Base-by-base conservation (phyloP, 2,329 filamentous ascomycete genomes). In the Calonectria honghensis region DNA sequence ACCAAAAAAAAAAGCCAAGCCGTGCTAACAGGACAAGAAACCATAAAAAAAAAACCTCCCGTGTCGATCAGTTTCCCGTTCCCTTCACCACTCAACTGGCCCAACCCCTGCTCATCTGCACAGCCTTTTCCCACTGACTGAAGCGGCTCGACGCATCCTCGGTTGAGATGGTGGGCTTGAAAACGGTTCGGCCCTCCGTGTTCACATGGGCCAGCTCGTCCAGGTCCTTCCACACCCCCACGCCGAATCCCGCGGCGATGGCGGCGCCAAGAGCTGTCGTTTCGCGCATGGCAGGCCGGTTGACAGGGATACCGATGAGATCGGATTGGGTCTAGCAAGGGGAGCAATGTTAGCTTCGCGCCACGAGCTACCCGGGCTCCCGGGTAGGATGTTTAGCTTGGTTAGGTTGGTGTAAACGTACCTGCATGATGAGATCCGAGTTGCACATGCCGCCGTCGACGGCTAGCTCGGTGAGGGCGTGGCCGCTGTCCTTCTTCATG, bases 371-470 rank as follows among this genome's bases (percentile, higher is more conserved):
- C 41, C 41, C 32, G 32, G 41, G 20, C 6, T 9, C 1, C 18
- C 41, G 18, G 41, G 41, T 48, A 48, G 41, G 7, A 48, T 24
- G 20, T 48, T 48, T 20, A 45, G 18, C 9, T 10, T 1, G 18
- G 6, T 20, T 35, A 48, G 16, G 50, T 32, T 32, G 4, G 9
- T 32, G 9, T 5, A 32, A 73, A 83, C 83, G 68, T 79, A 84
- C 83, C 90, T 91, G 94, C 94, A 96, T 96, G 85, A 93, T 94
- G 71, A 96, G 89, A 82, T 94, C 92, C 13, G 93, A 94, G 82
- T 95, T 95, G 82, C 91, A 94, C 94, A 96, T 95, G 81, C 94
- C 94, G 74, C 94, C 94, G 81, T 96, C 94, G n/a, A 96, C 94
- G 45, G 93, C 92, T n/a, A 96, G 88, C 83, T 94, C 92, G 41